Percentiles rank a stretch among this genome's conserved stretches.
Evolutionary conservation across 139 green algal genomes (phyloP).

Genomic region (Pleodorina starrii): DNA sequence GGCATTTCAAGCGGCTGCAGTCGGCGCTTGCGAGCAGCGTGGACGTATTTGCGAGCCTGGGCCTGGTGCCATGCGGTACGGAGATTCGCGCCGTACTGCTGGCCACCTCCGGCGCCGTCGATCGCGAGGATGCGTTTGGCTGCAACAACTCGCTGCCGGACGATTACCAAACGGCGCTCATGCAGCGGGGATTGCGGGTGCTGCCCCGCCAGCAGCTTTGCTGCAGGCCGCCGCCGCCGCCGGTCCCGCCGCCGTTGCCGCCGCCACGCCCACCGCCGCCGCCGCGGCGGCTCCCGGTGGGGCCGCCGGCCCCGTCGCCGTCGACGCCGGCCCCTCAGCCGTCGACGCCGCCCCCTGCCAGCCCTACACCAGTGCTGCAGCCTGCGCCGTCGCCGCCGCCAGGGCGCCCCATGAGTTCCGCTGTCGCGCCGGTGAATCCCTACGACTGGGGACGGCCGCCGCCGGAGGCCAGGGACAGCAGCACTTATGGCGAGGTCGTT

Average conservation of each 20-base stretch:
- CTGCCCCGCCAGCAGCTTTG: constrained; percentile 1
- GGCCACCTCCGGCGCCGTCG: neutral
- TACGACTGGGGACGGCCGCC: neutral
- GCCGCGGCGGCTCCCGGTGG: neutral
- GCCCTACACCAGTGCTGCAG: neutral
- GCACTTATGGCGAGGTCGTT: neutral
- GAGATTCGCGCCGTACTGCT: constrained; percentile 32
- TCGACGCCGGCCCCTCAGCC: neutral
- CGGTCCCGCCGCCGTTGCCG: neutral
- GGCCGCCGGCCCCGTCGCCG: neutral
- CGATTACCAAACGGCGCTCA: neutral
- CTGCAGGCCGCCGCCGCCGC: constrained; percentile 36
- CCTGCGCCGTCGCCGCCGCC: neutral
- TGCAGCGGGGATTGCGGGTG: neutral
- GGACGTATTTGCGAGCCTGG: constrained; percentile 22
- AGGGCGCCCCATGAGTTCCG: neutral
- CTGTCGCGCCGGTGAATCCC: neutral
- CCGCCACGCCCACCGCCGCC: neutral
- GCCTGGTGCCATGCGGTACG: constrained; percentile 17
- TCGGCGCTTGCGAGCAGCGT: constrained; percentile 3
- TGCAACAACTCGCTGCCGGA: neutral
- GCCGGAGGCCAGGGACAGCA: neutral
- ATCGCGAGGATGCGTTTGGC: constrained; percentile 4
- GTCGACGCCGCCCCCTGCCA: neutral
- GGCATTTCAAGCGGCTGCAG: neutral